Percentiles rank a stretch among this genome's conserved stretches.
These are phyloP conservation scores for Aegilops speltoides DNA, from an alignment of 176 grass and related monocot species.

Conservation along the genomic window DNA sequence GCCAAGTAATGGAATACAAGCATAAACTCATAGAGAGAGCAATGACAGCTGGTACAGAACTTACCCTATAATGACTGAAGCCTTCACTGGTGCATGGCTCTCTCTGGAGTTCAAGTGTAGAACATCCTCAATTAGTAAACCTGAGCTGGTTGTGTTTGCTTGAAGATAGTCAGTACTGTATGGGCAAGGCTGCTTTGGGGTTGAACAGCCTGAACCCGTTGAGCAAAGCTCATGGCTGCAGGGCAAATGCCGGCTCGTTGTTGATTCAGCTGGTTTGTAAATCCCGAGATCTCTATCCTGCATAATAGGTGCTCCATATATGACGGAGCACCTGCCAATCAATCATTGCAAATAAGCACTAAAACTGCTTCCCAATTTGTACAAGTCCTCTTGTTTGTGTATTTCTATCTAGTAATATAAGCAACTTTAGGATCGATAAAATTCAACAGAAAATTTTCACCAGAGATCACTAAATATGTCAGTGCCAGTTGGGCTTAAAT, in stretches of 20 bases:
- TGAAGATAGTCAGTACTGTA: conserved; percentile 73
- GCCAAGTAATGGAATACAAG: neutral
- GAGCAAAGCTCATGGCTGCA: conserved; percentile 83
- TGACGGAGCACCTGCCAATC: conserved; percentile 96
- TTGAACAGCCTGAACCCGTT: conserved; percentile 58
- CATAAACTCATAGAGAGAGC: neutral
- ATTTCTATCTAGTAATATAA: conserved; percentile 15
- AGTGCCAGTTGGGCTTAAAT: neutral
- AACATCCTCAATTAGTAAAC: conserved; percentile 84
- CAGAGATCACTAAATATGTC: neutral
- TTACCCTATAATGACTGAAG: conserved; percentile 94
- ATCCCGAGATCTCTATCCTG: conserved; percentile 96
- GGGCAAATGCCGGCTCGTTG: conserved; percentile 78
- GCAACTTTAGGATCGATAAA: conserved; percentile 26
- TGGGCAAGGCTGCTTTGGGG: conserved; percentile 80
- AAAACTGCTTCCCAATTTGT: conserved; percentile 66
- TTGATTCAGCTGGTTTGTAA: conserved; percentile 89
- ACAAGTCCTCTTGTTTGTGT: conserved; percentile 22
- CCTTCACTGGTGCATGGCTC: conserved; percentile 55
- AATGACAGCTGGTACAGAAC: conserved; percentile 6
- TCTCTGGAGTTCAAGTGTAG: conserved; percentile 69
- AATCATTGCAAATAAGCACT: conserved; percentile 96
- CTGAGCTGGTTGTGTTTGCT: conserved; percentile 97
- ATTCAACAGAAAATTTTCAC: neutral
- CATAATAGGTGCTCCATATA: conserved; percentile 99